A percentile compares a stretch with the other conserved stretches of the same genome.
These are phyloP conservation scores for Trametes gibbosa DNA, from an alignment of 768 basidiomycete species.

Conservation along the genomic window DNA sequence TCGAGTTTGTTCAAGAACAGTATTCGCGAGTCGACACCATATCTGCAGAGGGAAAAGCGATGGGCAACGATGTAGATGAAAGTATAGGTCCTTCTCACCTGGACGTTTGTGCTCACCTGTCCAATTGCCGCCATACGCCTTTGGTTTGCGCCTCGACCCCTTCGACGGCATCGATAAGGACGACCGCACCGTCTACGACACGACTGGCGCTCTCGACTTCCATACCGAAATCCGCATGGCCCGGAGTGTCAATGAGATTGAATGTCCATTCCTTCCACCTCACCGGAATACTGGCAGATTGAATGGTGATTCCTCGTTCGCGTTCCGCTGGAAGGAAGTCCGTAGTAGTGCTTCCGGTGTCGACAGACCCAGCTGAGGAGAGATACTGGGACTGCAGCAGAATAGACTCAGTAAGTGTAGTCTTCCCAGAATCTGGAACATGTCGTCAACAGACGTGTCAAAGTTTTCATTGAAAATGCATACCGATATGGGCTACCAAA, in stretches of 20 bases:
- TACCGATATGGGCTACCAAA: slow-evolving; percentile 87
- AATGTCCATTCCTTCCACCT: slow-evolving; percentile 82
- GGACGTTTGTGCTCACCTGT: slow-evolving; percentile 56
- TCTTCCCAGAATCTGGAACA: slow-evolving; percentile 81
- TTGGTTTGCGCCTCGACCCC: slow-evolving; percentile 90
- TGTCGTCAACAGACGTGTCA: background rate
- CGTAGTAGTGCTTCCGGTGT: slow-evolving; percentile 87
- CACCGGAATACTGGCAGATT: slow-evolving; percentile 88
- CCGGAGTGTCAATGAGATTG: slow-evolving; percentile 89
- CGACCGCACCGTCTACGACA: slow-evolving; percentile 85
- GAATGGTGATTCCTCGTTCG: slow-evolving; percentile 89
- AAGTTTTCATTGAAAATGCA: slow-evolving; percentile 20
- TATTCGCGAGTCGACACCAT: slow-evolving; percentile 74
- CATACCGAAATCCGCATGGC: slow-evolving; percentile 96
- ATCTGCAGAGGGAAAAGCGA: slow-evolving; percentile 41
- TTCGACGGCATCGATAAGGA: slow-evolving; percentile 87
- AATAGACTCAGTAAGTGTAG: slow-evolving; percentile 86
- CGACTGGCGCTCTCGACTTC: slow-evolving; percentile 92
- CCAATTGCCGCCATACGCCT: slow-evolving; percentile 84
- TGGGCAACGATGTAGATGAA: background rate
- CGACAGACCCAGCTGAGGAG: slow-evolving; percentile 74
- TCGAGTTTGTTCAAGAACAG: slow-evolving; percentile 89
- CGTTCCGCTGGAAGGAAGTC: slow-evolving; percentile 89
- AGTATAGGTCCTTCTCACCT: slow-evolving; percentile 31
- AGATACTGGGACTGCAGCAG: slow-evolving; percentile 74